Base-by-base conservation (phyloP, 2,329 filamentous ascomycete species). In the Colletotrichum limetticola region DNA sequence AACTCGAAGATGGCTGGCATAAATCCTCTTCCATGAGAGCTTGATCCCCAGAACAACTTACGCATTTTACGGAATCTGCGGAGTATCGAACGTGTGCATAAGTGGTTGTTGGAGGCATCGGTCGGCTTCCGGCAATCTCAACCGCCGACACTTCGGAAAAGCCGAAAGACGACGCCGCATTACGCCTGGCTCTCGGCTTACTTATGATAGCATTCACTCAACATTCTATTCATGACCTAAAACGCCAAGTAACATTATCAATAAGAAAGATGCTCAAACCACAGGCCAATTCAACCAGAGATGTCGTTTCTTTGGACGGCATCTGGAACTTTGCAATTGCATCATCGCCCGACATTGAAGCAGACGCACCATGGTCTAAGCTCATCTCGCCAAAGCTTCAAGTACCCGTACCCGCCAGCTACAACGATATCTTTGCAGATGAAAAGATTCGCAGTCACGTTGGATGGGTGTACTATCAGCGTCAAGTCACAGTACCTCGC, bases 391-490 rank as follows among this genome's bases (percentile, higher is more conserved):
- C 62, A 11, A 55, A n/a, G 8, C 55, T 76, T 1, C 77, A 77
- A 57, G 60, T 74, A 4, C 77, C 77, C 1, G 77, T 78, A 11
- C 77, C 77, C 0, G 76, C 77, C 16, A 77, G 75, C 60, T 78
- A 78, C 75, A 78, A 78, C 12, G 77, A 78, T 60, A 76, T 78
- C 9, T 76, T 78, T 28, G 65, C 72, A 28, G 72, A 78, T 28
- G 37, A 46, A 4, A 59, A 68, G 14, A 78, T 80, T n/a, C 77
- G 71, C 22, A 71, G 79, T 46, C 79, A 80, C 22, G 76, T 80
- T 5, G 79, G 79, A 22, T 80, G 79, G 79, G 78, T 78, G 1
- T 80, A 78, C 67, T 81, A 80, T 62, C 79, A 80, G 63, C 72
- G 77, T 3, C 59, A 77, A 1, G 78, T 77, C 1, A 76, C 72